Conservation (phyloP, 768 basidiomycete species). For the Lactarius pseudohatsudake region DNA sequence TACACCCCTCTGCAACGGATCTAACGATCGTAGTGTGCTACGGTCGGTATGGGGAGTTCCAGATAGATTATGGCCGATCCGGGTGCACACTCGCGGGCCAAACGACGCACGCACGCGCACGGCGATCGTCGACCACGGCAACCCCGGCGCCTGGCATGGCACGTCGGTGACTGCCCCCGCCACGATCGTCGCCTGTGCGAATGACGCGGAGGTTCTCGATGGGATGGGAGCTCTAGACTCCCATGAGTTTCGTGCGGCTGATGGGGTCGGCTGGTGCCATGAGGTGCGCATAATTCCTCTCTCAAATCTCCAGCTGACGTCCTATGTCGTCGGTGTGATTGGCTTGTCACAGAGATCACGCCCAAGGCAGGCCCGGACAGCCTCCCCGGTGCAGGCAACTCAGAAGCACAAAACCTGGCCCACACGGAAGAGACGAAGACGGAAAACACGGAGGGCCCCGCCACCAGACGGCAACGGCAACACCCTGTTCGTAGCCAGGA, state of each 20-base stretch:
- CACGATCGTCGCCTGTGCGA: slow-evolving; percentile 34
- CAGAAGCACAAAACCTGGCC: not conserved
- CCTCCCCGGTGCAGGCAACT: slow-evolving; percentile 22
- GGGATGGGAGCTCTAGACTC: slow-evolving; percentile 49
- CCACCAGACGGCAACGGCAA: not conserved
- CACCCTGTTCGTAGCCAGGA: slow-evolving; percentile 33
- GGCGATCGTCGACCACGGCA: slow-evolving; percentile 85
- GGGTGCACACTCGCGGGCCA: too few relatives aligned
- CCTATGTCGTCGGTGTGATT: too few relatives aligned
- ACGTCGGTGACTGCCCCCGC: too few relatives aligned
- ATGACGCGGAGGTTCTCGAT: slow-evolving; percentile 42
- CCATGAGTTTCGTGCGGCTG: slow-evolving; percentile 86
- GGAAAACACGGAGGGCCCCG: slow-evolving; percentile 11
- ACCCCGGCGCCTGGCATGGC: slow-evolving; percentile 60
- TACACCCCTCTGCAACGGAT: slow-evolving; percentile 44
- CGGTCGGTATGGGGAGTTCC: too few relatives aligned
- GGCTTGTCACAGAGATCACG: slow-evolving; percentile 53
- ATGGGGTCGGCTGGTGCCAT: slow-evolving; percentile 67
- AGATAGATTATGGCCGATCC: too few relatives aligned
- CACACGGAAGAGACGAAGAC: slow-evolving; percentile 18
- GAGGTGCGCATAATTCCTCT: slow-evolving; percentile 60
- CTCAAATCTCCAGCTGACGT: too few relatives aligned
- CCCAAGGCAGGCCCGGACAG: slow-evolving; percentile 40
- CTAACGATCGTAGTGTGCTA: too few relatives aligned
- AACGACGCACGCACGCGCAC: slow-evolving; percentile 43